These are phyloP conservation scores for Zymoseptoria passerinii DNA, from an alignment of 2,329 filamentous ascomycete species.

Conservation along the genomic window DNA sequence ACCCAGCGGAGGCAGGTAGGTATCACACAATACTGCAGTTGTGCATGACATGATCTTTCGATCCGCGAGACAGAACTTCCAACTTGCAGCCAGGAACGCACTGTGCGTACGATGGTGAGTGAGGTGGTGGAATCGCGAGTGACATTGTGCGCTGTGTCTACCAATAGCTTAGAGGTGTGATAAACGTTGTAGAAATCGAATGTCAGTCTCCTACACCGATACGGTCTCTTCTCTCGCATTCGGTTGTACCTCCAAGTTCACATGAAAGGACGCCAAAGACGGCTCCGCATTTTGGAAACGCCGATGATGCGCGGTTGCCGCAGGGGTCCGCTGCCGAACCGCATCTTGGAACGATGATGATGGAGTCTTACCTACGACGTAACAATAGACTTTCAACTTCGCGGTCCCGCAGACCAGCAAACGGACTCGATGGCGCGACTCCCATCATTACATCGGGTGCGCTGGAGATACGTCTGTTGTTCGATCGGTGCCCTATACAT, in stretches of 20 bases:
- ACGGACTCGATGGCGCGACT: slow-evolving; percentile 5
- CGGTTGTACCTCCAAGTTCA: no score
- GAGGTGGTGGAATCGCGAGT: background rate
- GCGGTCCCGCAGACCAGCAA: background rate
- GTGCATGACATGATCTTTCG: background rate
- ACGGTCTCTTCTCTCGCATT: no score
- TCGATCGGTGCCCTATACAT: slow-evolving; percentile 20
- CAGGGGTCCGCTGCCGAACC: background rate
- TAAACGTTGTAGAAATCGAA: no score
- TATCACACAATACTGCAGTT: background rate
- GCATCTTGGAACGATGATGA: background rate
- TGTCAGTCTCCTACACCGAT: no score
- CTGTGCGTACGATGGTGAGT: background rate
- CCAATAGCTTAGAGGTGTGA: no score
- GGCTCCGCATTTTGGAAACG: background rate
- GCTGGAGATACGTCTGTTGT: slow-evolving; percentile 15
- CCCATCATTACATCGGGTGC: slow-evolving; percentile 10
- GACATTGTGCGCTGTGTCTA: no score
- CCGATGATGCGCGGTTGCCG: background rate
- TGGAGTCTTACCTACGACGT: background rate
- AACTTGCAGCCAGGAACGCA: background rate
- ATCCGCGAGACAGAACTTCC: background rate
- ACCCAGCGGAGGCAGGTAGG: background rate
- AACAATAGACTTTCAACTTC: background rate
- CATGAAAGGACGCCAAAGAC: background rate